Evolutionary conservation across 2,329 filamentous ascomycete species (phyloP), one percentile per base, ranked within the genome.

Genomic region (Hypomyces rosellus): DNA sequence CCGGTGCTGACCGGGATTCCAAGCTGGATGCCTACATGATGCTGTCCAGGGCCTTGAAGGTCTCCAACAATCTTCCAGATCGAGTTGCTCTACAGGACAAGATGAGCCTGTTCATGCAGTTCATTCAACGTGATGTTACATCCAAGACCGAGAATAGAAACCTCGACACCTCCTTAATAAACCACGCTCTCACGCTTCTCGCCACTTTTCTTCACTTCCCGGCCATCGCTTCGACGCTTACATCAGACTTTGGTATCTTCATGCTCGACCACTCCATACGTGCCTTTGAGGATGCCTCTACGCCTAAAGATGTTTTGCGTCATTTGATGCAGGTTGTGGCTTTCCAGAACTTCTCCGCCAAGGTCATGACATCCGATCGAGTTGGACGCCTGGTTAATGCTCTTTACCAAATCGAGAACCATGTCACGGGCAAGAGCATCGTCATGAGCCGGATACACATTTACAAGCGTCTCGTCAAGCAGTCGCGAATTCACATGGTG

Each of bases 21-120:
- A 86, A 86, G 57, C 69, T 93, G 33, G 93, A 99, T 69, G 89
- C 91, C 45, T 97, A 99, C 62, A 83, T 85, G 64, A 86, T 86
- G 61, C 74, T 99, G 41, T 81, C 86, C 33, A 79, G 83, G 34
- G 84, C 85, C 4, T 73, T 96, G 59, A 88, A 89, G 64, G 80
- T 86, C 5, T 96, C 92, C 51, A 88, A 91, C 55, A 87, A 88
- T 57, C 71, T 95, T 13, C 90, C 90, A 0, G 86, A 93, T 57
- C 74, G 82, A 34, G 80, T 86, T 50, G 83, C 84, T 11, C 74
- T 95, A 49, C 78, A 82, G 51, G 80, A 81, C 46, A 95, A 93
- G 66, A 85, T 96, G 75, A 77, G 78, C 11, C 70, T 88, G 3
- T 78, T 97, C 52, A 82, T 82, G 57, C 85, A 89, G 53, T 96